Conservation (phyloP, 352 stramenopile species). For the Pythium utonaiense region DNA sequence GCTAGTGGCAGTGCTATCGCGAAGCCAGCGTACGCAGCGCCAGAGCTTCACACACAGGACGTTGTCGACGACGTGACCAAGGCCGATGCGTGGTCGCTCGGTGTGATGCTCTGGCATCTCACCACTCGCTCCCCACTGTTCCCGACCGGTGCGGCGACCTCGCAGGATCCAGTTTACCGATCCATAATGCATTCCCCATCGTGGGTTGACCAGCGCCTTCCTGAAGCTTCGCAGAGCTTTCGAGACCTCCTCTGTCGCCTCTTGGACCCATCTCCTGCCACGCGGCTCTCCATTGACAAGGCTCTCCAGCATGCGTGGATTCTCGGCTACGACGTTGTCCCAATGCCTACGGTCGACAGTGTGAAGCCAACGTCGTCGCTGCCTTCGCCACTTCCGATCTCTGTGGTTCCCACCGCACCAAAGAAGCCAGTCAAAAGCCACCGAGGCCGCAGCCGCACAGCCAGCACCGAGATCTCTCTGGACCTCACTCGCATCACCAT, state of each 20-base stretch:
- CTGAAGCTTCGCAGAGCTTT: constrained; percentile 27
- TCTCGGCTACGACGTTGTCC: neutral
- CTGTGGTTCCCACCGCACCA: neutral
- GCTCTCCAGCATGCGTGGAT: constrained; percentile 54
- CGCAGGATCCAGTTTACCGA: constrained; percentile 46
- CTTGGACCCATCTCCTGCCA: constrained; percentile 41
- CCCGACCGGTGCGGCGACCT: constrained; percentile 26
- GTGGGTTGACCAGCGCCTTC: constrained; percentile 6
- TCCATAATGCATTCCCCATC: constrained; percentile 25
- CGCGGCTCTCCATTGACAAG: constrained; percentile 43
- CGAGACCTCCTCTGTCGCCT: constrained; percentile 45
- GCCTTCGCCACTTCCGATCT: neutral
- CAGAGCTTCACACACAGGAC: constrained; percentile 35
- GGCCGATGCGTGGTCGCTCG: constrained; percentile 69
- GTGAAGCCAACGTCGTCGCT: neutral
- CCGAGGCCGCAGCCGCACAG: constrained; percentile 15
- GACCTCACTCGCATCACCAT: constrained; percentile 55
- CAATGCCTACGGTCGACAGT: neutral
- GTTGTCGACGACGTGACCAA: constrained; percentile 44
- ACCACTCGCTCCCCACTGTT: constrained; percentile 63
- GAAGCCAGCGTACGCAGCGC: constrained; percentile 68
- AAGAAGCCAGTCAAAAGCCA: constrained; percentile 19
- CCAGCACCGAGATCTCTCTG: constrained; percentile 52
- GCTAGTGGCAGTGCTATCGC: constrained; percentile 18
- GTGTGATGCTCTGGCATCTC: constrained; percentile 65